Base-by-base conservation (phyloP, 2,329 filamentous ascomycete genomes). In the Aspergillus sp. region DNA sequence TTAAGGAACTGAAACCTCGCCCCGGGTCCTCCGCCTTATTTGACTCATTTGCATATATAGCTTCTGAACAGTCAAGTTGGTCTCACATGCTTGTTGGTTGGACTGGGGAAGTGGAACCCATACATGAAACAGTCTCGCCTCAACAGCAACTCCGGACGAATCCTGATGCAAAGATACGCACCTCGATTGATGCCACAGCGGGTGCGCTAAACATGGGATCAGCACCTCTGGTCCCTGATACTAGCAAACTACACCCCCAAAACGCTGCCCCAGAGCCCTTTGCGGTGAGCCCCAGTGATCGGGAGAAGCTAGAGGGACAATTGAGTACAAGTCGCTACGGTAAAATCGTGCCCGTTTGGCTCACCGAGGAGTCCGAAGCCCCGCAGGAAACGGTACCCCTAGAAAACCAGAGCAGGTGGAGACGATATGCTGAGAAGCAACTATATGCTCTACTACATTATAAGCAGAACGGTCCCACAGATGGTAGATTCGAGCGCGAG, bases 391-490 rank as follows among this genome's bases (percentile, higher is more conserved):
- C 82, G 45, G 86, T 93, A 55, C 82, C 86, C 43, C 82, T 98
- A 66, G 91, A 89, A 69, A 91, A 97, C 69, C 93, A 97, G 80
- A 83, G 84, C 34, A 85, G 93, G 66, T 98, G 95, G 94, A 87
- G 93, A 66, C 86, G 91, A 46, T 98, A 95, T 77, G 92, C 93
- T 17, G 93, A 97, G 80, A 89, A 93, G 73, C 91, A 97, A 70
- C 83, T 98, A 30, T 97, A 96, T 80, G 93, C 92, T 1, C 85
- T 97, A 9, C 93, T 97, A 75, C 94, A 98, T 79, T 98, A 98
- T 83, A 96, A 96, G 80, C 92, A 95, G 73, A 91, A 96, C 73
- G 92, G 93, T 75, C 92, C 94, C 1, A 91, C 89, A 13, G 91
- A 97, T 75, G 93, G 93, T 41, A 88, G 91, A 68, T 87, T 88